Evolutionary conservation across 768 basidiomycete species (phyloP), one percentile per base, ranked within the genome.

Genomic region (Suillus decipiens): DNA sequence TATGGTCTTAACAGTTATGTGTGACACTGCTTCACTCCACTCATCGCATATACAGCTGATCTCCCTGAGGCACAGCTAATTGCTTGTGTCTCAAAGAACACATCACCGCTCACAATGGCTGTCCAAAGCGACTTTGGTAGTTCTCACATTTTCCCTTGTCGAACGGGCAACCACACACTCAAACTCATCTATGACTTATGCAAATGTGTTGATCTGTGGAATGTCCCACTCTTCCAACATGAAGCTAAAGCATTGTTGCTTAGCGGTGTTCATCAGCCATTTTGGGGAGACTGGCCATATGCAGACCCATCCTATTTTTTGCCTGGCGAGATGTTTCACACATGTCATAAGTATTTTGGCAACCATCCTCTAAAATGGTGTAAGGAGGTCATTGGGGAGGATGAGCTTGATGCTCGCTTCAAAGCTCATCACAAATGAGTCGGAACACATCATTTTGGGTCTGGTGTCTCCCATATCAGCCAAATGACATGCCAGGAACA

Each of bases 401-500:
- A 55, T 3, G 78, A 81, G 63, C 67, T 81, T 12, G 74, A 80
- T 62, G 74, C 75, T 57, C 71, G 75, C 4, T 75, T 76, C 53
- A 73, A 70, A 0, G 61, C 76, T 5, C 43, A 45, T 22, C 43
- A 45, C 37, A 70, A 81, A 17, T 78, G 78, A 24, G 72, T 72
- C 8, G 71, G 71, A 54, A 70, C 71, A 62, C 68, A 74, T 48
- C 78, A 79, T 41, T 81, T 79, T 61, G 65, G 68, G 8, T 71
- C 75, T 31, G 80, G 80, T 0, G 72, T 81, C 17, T 78, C 78
- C 12, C 64, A 67, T 14, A 59, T 81, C 33, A 80, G 78, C 56
- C 80, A 81, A 63, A 75, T 78, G 8, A 80, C 80, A n/a, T 79
- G 79, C 2, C 62, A 72, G 7, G 79, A 80, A 43, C 77, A 80